Conservation (phyloP, 441 rosid species). For the Corymbia calophylla region DNA sequence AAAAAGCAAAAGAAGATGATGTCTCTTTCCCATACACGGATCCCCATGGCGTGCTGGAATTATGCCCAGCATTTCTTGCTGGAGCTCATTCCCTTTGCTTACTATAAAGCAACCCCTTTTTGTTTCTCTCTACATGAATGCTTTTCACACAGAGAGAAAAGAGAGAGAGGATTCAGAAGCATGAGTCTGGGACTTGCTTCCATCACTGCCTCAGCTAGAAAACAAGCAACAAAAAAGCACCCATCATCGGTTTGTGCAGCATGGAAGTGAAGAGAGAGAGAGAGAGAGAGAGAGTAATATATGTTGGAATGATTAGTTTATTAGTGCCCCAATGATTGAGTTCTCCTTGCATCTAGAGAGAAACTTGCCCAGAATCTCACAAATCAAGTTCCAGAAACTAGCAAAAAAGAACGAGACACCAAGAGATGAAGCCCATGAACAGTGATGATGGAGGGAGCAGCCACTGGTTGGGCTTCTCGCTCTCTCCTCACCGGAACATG, state of each 20-base stretch:
- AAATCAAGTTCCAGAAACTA: not conserved
- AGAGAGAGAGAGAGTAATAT: not conserved
- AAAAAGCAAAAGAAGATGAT: not conserved
- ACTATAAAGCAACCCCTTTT: not conserved
- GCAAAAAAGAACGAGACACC: not conserved
- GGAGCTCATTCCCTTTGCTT: conserved; percentile 7
- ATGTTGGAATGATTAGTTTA: not conserved
- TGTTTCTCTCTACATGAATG: not conserved
- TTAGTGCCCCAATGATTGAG: not conserved
- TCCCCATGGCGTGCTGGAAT: conserved; percentile 10
- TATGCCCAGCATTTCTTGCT: conserved; percentile 7
- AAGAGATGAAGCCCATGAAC: not conserved
- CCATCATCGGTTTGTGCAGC: not conserved
- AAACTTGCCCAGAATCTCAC: not conserved
- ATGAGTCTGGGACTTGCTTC: not conserved
- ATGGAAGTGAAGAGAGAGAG: not conserved
- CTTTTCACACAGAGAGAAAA: not conserved
- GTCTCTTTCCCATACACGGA: conserved; percentile 1
- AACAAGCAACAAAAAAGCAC: not conserved
- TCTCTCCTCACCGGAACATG: not conserved
- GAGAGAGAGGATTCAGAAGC: not conserved
- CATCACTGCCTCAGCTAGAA: not conserved
- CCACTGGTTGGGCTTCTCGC: conserved; percentile 9
- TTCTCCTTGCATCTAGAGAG: not conserved
- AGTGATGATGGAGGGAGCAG: not conserved